phyloP scores from a whole-genome alignment of 2,329 filamentous ascomycete genomes.

The Pestalotiopsis fici region DNA sequence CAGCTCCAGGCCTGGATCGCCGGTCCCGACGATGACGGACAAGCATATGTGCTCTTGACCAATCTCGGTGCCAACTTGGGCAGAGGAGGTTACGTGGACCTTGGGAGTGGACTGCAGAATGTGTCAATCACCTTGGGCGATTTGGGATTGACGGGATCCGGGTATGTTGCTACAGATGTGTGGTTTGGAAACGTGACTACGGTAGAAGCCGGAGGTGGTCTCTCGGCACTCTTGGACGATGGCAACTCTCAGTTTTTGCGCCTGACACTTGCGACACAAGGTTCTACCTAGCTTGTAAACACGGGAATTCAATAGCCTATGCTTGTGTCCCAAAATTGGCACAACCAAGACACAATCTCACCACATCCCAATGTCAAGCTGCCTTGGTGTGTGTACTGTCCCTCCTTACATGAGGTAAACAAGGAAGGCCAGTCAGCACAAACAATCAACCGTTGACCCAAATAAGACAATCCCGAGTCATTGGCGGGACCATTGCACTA shows the following conservation, averaged over 20 bases:
- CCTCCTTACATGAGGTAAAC: too few relatives aligned
- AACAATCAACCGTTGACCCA: too few relatives aligned
- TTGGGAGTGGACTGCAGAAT: conserved; percentile 17
- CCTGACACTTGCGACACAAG: background rate
- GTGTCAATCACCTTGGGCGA: conserved; percentile 20
- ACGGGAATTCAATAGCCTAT: too few relatives aligned
- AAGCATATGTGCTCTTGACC: conserved; percentile 22
- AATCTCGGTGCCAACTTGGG: conserved; percentile 26
- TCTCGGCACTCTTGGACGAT: background rate
- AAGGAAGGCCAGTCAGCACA: too few relatives aligned
- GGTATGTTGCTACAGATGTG: background rate
- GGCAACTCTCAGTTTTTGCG: background rate
- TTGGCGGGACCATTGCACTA: background rate
- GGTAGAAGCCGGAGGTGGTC: background rate
- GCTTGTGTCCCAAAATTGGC: too few relatives aligned
- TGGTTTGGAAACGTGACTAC: background rate
- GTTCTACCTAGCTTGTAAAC: background rate
- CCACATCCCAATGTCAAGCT: too few relatives aligned
- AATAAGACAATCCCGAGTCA: too few relatives aligned
- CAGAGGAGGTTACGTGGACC: conserved; percentile 21
- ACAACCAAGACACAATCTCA: too few relatives aligned
- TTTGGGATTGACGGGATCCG: conserved; percentile 14
- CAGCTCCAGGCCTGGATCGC: conserved; percentile 29
- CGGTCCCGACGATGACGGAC: conserved; percentile 17
- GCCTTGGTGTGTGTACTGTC: too few relatives aligned